These are phyloP conservation scores for Pythium rhizo-oryzae DNA, from an alignment of 352 stramenopile species.

Conservation along the genomic window DNA sequence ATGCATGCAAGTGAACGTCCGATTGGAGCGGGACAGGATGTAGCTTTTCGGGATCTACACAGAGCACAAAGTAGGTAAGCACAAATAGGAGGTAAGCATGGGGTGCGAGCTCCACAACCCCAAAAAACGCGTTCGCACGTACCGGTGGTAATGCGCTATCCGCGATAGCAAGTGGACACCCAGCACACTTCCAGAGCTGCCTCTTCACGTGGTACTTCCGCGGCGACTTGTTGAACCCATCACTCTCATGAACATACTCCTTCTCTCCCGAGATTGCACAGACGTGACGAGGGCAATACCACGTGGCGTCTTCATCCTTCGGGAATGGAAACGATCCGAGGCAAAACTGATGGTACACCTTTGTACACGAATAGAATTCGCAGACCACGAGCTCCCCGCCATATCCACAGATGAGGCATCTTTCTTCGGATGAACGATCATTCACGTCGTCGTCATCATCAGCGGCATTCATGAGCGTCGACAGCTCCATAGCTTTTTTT, in stretches of 20 bases:
- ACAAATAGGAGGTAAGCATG: too few relatives aligned
- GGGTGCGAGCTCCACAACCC: too few relatives aligned
- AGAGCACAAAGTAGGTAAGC: neutral
- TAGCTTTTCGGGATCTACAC: slow-evolving; percentile 64
- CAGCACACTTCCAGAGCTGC: slow-evolving; percentile 82
- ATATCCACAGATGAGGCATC: slow-evolving; percentile 80
- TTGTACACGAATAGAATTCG: slow-evolving; percentile 79
- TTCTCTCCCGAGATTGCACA: slow-evolving; percentile 66
- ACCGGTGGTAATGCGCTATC: slow-evolving; percentile 63
- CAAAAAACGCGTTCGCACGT: neutral
- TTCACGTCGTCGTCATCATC: slow-evolving; percentile 28
- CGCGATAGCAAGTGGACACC: slow-evolving; percentile 70
- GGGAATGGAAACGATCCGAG: slow-evolving; percentile 78
- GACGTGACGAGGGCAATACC: slow-evolving; percentile 80
- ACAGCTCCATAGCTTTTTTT: slow-evolving; percentile 30
- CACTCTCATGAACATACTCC: slow-evolving; percentile 50
- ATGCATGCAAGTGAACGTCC: slow-evolving; percentile 70
- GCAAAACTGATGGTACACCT: slow-evolving; percentile 90
- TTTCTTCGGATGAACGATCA: slow-evolving; percentile 64
- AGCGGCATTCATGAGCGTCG: slow-evolving; percentile 29
- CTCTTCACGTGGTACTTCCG: slow-evolving; percentile 55
- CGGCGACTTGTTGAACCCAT: slow-evolving; percentile 47
- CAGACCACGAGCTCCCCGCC: slow-evolving; percentile 84
- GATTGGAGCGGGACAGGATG: slow-evolving; percentile 65
- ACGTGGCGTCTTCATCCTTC: slow-evolving; percentile 76